Base-by-base conservation (phyloP, 495 filamentous ascomycete species). In the Trichoderma erinaceum region DNA sequence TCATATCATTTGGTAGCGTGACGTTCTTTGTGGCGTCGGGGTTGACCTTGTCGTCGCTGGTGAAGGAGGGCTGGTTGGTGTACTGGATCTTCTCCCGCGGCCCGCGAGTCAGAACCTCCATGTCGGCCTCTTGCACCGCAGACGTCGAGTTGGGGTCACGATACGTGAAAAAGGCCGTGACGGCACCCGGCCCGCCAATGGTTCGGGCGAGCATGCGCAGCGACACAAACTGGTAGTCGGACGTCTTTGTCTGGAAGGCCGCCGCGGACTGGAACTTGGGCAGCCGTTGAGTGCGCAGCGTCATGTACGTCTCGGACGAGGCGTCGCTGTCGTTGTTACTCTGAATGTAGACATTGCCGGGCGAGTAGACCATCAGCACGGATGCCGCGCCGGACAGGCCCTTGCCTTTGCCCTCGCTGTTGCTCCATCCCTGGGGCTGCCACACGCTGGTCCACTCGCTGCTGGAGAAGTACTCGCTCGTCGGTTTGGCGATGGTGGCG, bases 151-250 rank as follows among this genome's bases (percentile, higher is more conserved):
- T 67, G 32, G 66, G 61, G 50, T 74, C 70, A 8, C 74, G 74
- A 71, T 88, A 89, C 25, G 90, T 91, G 76, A 93, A 92, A 68
- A 91, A 82, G 44, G 89, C 89, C 0, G 87, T 87, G 65, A 89
- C 87, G 38, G 88, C 89, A 63, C 89, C 88, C 0, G 76, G 74
- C 0, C 79, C 77, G 2, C 85, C 86, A 4, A 77, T 63, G 8
- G 84, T 84, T 35, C 84, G 80, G 10, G 83, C 82, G 23, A 84
- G 80, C 71, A 92, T 84, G 25, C 90, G 87, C 2, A 88, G 73
- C 4, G 86, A 90, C 68, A 86, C 78, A 73, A 82, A 87, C 48
- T 84, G 82, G 75, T 86, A 86, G 50, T 84, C 80, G 13, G 72
- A 72, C 25, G 83, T 73, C 8, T 71, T 73, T n/a, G 81, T 85